phyloP scores from a whole-genome alignment of 2,329 filamentous ascomycete genomes.

The Byssothecium circinans region DNA sequence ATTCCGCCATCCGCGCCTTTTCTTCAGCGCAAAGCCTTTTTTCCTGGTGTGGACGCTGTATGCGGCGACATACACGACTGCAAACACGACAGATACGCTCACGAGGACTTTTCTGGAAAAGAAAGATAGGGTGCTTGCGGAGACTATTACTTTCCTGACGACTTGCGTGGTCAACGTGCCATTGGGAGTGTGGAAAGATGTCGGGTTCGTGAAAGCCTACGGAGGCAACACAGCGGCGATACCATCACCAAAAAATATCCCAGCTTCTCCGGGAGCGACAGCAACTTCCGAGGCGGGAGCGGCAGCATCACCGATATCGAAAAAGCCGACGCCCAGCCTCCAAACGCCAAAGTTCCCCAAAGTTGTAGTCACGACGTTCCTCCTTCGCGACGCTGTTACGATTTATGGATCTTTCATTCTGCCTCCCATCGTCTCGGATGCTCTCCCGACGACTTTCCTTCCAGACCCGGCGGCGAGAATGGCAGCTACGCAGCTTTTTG shows the following conservation, averaged over 20 bases:
- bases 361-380: slow-evolving; percentile 27
- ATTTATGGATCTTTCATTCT: slow-evolving; percentile 35
- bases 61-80: slow-evolving; percentile 30
- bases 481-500: slow-evolving; percentile 28
- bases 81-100: slow-evolving; percentile 27
- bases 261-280: no score
- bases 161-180: slow-evolving; percentile 33
- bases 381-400: slow-evolving; percentile 33
- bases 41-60: slow-evolving; percentile 34
- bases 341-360: slow-evolving; percentile 13
- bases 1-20: slow-evolving; percentile 23
- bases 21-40: slow-evolving; percentile 31
- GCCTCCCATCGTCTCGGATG: slow-evolving; percentile 24
- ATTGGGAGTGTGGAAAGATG: slow-evolving; percentile 31
- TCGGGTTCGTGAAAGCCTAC: slow-evolving; percentile 32
- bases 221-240: slow-evolving; percentile 7
- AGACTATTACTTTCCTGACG: slow-evolving; percentile 27
- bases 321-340: neutral
- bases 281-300: no score
- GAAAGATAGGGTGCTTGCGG: slow-evolving; percentile 16
- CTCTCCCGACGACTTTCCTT: slow-evolving; percentile 20
- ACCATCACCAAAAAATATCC: neutral
- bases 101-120: slow-evolving; percentile 12
- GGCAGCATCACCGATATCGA: neutral
- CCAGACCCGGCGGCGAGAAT: slow-evolving; percentile 20